These are phyloP conservation scores for Saccharomyces kudriavzevii DNA, from an alignment of 805 yeast genomes.

Conservation along the genomic window DNA sequence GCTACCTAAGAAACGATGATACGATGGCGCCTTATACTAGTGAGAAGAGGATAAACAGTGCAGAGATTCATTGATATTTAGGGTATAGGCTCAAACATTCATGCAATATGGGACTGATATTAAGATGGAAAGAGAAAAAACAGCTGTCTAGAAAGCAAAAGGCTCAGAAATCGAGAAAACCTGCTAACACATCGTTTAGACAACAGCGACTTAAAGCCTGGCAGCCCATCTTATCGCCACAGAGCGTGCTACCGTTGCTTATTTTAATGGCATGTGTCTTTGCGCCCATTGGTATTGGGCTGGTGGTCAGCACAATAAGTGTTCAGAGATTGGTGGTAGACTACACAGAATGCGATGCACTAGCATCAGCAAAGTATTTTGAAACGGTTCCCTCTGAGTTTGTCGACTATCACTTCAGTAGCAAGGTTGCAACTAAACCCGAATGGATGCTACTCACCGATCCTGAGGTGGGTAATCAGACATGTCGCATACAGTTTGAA, in stretches of 20 bases:
- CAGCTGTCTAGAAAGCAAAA: constrained; percentile 7
- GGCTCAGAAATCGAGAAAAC: constrained; percentile 39
- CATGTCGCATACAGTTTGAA: constrained; percentile 62
- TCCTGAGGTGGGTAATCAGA: constrained; percentile 24
- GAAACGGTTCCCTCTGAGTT: constrained; percentile 52
- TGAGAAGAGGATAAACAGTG: neutral
- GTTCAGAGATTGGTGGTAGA: constrained; percentile 69
- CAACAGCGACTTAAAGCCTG: constrained; percentile 59
- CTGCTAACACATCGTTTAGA: constrained; percentile 69
- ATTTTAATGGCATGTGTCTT: constrained; percentile 66
- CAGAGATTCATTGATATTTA: neutral
- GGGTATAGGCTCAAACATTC: neutral
- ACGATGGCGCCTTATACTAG: neutral
- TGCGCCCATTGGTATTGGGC: constrained; percentile 84
- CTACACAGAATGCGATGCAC: constrained; percentile 57
- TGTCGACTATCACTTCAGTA: constrained; percentile 52
- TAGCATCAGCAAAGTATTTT: constrained; percentile 39
- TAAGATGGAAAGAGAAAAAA: neutral
- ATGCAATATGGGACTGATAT: neutral
- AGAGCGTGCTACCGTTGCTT: constrained; percentile 81
- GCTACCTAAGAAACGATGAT: neutral
- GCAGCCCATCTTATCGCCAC: constrained; percentile 86
- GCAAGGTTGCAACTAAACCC: constrained; percentile 34
- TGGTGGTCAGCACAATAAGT: constrained; percentile 59
- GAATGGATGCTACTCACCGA: constrained; percentile 53